Percentiles rank a stretch among this genome's conserved stretches.
These are phyloP conservation scores for Catharanthus roseus DNA, from an alignment of 257 asterid genomes.

Conservation along the genomic window DNA sequence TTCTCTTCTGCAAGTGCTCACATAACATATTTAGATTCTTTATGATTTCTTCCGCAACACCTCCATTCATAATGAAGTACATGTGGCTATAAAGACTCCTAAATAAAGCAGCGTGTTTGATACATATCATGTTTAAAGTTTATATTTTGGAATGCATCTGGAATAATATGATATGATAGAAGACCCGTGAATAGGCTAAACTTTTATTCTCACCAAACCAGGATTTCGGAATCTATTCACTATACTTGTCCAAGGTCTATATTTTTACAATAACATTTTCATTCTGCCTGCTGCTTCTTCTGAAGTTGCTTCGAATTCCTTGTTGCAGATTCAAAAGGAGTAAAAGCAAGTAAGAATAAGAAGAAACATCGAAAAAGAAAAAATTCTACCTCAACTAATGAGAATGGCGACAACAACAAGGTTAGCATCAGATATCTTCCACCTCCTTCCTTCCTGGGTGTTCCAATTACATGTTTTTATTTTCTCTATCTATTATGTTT, in stretches of 20 bases:
- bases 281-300: slow-evolving; percentile 1
- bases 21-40: not conserved
- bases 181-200: not conserved
- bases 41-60: not conserved
- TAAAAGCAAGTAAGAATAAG: slow-evolving; percentile 28
- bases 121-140: not conserved
- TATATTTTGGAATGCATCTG: not conserved
- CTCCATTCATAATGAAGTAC: not conserved
- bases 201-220: not conserved
- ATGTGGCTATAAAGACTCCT: not conserved
- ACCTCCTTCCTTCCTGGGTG: not conserved
- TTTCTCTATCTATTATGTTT: too few relatives aligned
- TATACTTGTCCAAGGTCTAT: not conserved
- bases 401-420: slow-evolving; percentile 22
- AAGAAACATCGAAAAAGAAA: slow-evolving; percentile 38
- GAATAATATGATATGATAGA: not conserved
- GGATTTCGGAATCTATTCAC: not conserved
- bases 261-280: not conserved
- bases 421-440: slow-evolving; percentile 14
- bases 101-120: not conserved
- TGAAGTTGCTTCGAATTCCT: slow-evolving; percentile 7
- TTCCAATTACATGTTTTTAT: not conserved
- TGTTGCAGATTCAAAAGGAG: slow-evolving; percentile 36
- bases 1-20: not conserved
- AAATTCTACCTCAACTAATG: slow-evolving; percentile 21